Percentiles rank a stretch among this genome's conserved stretches.
Conservation (phyloP, 495 filamentous ascomycete species). For the Patellaria atrata region DNA sequence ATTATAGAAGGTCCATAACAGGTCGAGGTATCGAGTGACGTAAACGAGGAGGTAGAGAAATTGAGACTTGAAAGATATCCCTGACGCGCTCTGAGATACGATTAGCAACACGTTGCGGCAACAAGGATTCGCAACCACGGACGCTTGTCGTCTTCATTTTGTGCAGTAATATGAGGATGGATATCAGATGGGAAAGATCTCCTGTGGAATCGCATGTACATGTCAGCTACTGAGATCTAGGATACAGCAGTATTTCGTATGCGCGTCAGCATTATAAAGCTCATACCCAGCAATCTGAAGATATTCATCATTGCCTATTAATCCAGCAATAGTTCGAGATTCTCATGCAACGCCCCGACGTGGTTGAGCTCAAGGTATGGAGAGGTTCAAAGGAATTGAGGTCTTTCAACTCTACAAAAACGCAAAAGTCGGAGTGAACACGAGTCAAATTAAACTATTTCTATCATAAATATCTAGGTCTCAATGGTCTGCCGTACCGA, state of each 20-base stretch:
- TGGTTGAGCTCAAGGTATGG: no score
- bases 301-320: constrained; percentile 66
- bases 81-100: constrained; percentile 67
- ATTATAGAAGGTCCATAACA: constrained; percentile 71
- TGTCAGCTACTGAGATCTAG: not conserved
- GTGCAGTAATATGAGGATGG: constrained; percentile 84
- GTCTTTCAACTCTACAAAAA: no score
- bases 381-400: no score
- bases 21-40: constrained; percentile 80
- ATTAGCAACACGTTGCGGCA: constrained; percentile 6
- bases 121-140: constrained; percentile 17
- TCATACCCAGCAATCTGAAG: constrained; percentile 73
- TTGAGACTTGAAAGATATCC: constrained; percentile 97
- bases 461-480: no score
- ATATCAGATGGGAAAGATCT: constrained; percentile 88
- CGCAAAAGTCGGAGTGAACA: no score
- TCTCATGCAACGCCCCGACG: no score
- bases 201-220: constrained; percentile 32
- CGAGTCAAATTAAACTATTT: no score
- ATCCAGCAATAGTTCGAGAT: no score
- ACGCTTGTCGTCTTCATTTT: constrained; percentile 92
- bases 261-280: not conserved
- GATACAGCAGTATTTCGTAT: not conserved
- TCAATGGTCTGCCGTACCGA: no score
- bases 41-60: constrained; percentile 87